A percentile compares a stretch with the other conserved stretches of the same genome.
phyloP scores from a whole-genome alignment of 116 monocot species.

The Papilionanthe hybrid region DNA sequence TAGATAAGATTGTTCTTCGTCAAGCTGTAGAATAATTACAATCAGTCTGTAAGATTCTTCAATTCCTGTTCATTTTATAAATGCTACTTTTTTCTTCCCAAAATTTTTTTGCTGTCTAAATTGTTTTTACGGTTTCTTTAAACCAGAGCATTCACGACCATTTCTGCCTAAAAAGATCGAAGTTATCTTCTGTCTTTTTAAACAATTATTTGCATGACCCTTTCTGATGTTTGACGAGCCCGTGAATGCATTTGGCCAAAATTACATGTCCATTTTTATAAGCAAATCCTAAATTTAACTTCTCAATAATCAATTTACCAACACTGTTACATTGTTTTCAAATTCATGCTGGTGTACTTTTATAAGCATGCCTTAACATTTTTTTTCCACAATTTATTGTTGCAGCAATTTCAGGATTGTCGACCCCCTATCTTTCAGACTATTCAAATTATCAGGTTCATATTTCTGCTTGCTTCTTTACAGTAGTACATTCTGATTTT shows the following conservation, averaged over 20 bases:
- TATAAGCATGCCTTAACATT: background rate
- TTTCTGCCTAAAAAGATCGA: background rate
- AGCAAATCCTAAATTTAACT: background rate
- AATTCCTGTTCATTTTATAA: background rate
- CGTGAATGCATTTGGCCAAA: background rate
- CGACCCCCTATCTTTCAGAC: background rate
- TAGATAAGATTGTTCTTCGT: background rate
- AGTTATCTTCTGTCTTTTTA: background rate
- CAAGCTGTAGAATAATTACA: background rate
- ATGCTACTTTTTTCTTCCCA: background rate
- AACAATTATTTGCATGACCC: background rate
- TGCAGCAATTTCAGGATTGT: background rate
- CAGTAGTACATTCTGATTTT: background rate
- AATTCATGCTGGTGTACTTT: background rate
- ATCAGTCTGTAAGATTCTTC: background rate
- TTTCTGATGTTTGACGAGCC: no score
- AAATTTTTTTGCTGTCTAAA: background rate
- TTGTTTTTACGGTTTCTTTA: background rate
- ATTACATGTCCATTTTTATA: background rate
- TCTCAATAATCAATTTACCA: background rate
- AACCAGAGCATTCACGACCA: background rate
- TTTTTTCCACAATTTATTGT: background rate
- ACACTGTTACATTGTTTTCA: background rate
- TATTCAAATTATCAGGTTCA: constrained; percentile 5
- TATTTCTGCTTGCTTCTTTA: background rate